These are phyloP conservation scores for Trebouxia sp. DNA, from an alignment of 139 green algal genomes.

Conservation along the genomic window DNA sequence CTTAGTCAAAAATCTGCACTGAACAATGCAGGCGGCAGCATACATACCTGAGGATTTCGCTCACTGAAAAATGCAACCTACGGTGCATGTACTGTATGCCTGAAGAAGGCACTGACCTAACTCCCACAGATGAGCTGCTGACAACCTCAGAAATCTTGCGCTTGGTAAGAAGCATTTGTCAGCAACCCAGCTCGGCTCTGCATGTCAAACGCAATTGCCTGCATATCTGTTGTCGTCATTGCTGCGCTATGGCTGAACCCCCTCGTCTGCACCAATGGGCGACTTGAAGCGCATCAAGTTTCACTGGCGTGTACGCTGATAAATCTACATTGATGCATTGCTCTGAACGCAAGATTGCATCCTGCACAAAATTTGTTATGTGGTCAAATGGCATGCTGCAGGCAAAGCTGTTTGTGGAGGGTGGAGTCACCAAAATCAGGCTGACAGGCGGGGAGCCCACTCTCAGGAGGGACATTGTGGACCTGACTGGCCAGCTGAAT, in stretches of 20 bases:
- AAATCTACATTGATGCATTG: neutral
- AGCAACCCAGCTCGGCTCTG: too few relatives aligned
- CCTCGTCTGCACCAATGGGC: too few relatives aligned
- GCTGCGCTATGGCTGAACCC: too few relatives aligned
- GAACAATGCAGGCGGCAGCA: conserved; percentile 73
- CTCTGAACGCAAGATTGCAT: neutral
- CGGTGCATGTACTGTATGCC: conserved; percentile 99
- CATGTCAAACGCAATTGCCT: too few relatives aligned
- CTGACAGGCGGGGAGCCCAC: conserved; percentile 98
- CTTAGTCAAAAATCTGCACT: neutral
- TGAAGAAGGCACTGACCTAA: conserved; percentile 90
- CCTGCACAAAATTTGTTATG: neutral
- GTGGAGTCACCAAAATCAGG: conserved; percentile 92
- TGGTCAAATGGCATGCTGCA: conserved; percentile 32
- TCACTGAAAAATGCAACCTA: conserved; percentile 99
- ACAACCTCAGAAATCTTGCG: conserved; percentile 76
- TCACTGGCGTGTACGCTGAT: neutral
- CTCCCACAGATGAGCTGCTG: conserved; percentile 69
- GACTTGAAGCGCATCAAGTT: neutral
- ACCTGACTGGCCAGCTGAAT: conserved; percentile 62
- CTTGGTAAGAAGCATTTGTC: conserved; percentile 50
- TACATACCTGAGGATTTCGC: conserved; percentile 95
- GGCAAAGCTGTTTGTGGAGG: conserved; percentile 78
- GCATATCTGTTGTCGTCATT: too few relatives aligned
- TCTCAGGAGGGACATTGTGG: conserved; percentile 82